These are phyloP conservation scores for Podochytrium sp. DNA, from an alignment of 192 early-diverging fungal genomes.

Conservation along the genomic window DNA sequence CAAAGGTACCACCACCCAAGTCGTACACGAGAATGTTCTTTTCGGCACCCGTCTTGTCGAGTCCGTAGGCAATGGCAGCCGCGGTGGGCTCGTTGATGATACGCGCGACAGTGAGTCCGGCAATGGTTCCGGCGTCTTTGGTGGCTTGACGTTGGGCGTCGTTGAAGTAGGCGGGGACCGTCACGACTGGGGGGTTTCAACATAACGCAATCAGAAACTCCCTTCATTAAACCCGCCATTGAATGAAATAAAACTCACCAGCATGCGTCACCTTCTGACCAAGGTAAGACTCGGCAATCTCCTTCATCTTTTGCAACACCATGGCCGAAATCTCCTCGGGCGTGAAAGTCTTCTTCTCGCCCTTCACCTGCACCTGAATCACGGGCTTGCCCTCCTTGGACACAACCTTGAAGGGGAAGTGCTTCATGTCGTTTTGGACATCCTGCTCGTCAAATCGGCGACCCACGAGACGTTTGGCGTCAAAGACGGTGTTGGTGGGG, in stretches of 20 bases:
- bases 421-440: constrained; percentile 92
- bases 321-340: constrained; percentile 98
- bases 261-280: constrained; percentile 80
- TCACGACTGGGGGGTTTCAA: too few relatives aligned
- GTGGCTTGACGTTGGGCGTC: constrained; percentile 95
- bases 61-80: constrained; percentile 94
- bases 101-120: constrained; percentile 81
- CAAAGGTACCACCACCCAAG: constrained; percentile 96
- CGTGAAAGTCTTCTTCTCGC: constrained; percentile 80
- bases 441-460: constrained; percentile 87
- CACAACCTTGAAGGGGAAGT: constrained; percentile 92
- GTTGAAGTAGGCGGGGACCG: constrained; percentile 97
- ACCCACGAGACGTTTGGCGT: constrained; percentile 92
- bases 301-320: constrained; percentile 95
- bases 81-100: constrained; percentile 95
- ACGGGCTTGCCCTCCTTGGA: constrained; percentile 81
- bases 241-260: constrained; percentile 77
- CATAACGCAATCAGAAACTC: too few relatives aligned
- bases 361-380: constrained; percentile 86
- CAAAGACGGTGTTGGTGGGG: constrained; percentile 91
- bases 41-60: constrained; percentile 89
- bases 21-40: constrained; percentile 94
- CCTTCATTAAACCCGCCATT: neutral
- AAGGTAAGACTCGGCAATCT: constrained; percentile 63
- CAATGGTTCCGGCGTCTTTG: constrained; percentile 86